Conservation (phyloP, 192 early-diverging fungal species). For the Paraglomus brasilianum region DNA sequence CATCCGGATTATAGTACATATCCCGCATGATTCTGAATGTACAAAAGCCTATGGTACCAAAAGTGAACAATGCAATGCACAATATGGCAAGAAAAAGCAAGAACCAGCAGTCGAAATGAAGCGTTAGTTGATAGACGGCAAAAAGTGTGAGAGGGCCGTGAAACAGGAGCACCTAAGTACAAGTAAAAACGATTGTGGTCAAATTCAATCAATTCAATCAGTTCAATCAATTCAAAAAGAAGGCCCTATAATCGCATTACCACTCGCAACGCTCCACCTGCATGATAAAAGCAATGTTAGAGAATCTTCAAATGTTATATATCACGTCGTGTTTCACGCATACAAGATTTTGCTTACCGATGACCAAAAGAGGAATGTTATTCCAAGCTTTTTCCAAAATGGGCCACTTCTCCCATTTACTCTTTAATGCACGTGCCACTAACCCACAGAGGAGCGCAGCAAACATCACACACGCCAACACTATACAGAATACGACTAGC, state of each 20-base stretch:
- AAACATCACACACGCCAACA: background rate
- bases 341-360: conserved; percentile 13
- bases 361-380: conserved; percentile 3
- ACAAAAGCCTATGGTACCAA: background rate
- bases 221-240: background rate
- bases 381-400: background rate
- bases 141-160: conserved; percentile 16
- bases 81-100: conserved; percentile 3
- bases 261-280: conserved; percentile 23
- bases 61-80: conserved; percentile 10
- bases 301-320: background rate
- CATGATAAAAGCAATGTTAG: background rate
- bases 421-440: background rate
- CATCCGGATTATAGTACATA: background rate
- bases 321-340: background rate
- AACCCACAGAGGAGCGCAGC: background rate
- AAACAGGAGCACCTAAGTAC: conserved; percentile 12
- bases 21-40: background rate
- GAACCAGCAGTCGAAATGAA: conserved; percentile 5
- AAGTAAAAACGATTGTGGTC: no score
- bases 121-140: conserved; percentile 2
- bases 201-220: background rate
- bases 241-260: background rate
- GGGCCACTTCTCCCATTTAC: background rate
- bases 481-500: background rate